Base-by-base conservation (phyloP, 805 yeast genomes). In the Novakomyces olei region DNA sequence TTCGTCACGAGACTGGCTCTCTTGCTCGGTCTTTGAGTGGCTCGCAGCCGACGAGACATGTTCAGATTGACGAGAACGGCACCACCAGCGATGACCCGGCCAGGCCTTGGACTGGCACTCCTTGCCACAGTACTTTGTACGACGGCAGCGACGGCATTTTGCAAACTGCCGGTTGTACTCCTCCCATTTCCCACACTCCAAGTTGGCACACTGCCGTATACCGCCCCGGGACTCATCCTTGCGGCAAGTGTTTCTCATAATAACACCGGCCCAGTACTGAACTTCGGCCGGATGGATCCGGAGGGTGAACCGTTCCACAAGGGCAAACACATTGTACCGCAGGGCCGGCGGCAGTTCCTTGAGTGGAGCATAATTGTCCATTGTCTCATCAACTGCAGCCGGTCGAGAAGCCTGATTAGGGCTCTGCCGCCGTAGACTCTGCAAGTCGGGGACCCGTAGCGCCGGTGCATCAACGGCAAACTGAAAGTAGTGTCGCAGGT, bases 221-320 rank as follows among this genome's bases (percentile, higher is more conserved):
- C 95, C 94, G 12, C 85, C 85, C 36, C 74, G 65, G 27, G 63
- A 51, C 47, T 83, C 95, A 49, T 85, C 88, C 45, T 83, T 72
- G 36, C 95, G 66, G 49, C 94, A 85, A 1, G 93, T 81, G 51
- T 88, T 88, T 35, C 96, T 63, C 83, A 88, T 88, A 26, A 83
- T 80, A n/a, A 85, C 92, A 3, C 93, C 88, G 2, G 95, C 79
- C 98, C 98, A 85, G 52, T 83, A 81, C 42, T 76, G 73, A 60
- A 81, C 69, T 42, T 83, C 94, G 27, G 72, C 67, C 3, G 79
- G 69, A 41, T 74, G 67, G 34, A 65, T 60, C 35, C 63, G 62
- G 14, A 68, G 65, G 0, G 96, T 85, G 49, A 79, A 85, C 50
- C 77, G 72, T 51, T 85, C 98, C 25, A 85, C 95, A 41, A 85